Percentiles rank a stretch among this genome's conserved stretches.
These are phyloP conservation scores for Adansonia madagascariensis DNA, from an alignment of 441 rosid species.

Conservation along the genomic window DNA sequence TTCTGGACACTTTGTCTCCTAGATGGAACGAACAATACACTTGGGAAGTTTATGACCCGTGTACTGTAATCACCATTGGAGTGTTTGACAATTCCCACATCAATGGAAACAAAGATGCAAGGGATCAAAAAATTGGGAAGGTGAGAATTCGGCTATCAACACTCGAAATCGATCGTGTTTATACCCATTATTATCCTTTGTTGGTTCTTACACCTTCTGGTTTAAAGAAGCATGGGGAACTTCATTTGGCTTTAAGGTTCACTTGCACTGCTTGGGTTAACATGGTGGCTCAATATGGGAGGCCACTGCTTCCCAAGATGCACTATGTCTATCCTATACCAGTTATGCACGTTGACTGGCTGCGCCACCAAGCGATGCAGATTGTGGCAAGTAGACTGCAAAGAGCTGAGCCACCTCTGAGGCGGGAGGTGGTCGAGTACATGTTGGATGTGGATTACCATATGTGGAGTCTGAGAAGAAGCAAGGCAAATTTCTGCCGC, in stretches of 20 bases:
- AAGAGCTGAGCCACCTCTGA: conserved; percentile 67
- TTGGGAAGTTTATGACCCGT: conserved; percentile 74
- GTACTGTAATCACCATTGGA: conserved; percentile 64
- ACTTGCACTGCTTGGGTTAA: conserved; percentile 63
- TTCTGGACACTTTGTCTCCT: conserved; percentile 57
- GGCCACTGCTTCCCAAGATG: conserved; percentile 71
- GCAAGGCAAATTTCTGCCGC: conserved; percentile 70
- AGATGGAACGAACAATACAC: conserved; percentile 74
- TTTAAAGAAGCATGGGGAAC: conserved; percentile 63
- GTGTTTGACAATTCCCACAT: conserved; percentile 59
- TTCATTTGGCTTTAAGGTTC: conserved; percentile 67
- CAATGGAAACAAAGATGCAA: conserved; percentile 60
- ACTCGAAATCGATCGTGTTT: conserved; percentile 59
- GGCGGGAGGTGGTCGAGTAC: conserved; percentile 65
- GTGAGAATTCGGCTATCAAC: conserved; percentile 70
- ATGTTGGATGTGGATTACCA: conserved; percentile 72
- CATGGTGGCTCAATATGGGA: conserved; percentile 67
- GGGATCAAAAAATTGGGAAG: conserved; percentile 67
- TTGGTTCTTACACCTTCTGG: conserved; percentile 57
- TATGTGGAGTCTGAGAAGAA: conserved; percentile 67
- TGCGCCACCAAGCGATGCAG: conserved; percentile 68
- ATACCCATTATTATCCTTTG: conserved; percentile 67
- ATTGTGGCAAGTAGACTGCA: conserved; percentile 59
- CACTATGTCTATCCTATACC: conserved; percentile 69
- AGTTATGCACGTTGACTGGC: conserved; percentile 49